A percentile compares a stretch with the other conserved stretches of the same genome.
These are phyloP conservation scores for Bimuria novae-zelandiae DNA, from an alignment of 2,329 filamentous ascomycete species.

Conservation along the genomic window DNA sequence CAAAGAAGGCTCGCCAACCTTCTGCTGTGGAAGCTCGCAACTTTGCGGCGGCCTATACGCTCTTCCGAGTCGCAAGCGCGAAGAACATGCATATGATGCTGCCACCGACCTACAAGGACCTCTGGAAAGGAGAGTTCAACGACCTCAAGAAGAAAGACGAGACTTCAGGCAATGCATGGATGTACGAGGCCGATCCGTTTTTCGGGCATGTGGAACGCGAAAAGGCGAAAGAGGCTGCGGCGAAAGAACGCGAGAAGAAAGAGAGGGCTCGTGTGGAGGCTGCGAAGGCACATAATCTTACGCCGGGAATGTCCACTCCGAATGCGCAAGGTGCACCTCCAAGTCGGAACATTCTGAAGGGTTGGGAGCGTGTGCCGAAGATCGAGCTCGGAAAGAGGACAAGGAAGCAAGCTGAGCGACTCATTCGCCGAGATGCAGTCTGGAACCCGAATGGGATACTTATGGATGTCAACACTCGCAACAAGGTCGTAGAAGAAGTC, in stretches of 20 bases:
- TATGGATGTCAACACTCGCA: conserved; percentile 63
- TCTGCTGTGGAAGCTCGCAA: conserved; percentile 90
- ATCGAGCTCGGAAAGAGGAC: conserved; percentile 90
- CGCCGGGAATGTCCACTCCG: conserved; percentile 38
- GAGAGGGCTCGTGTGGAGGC: conserved; percentile 58
- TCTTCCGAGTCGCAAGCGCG: conserved; percentile 93
- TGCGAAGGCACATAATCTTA: conserved; percentile 65
- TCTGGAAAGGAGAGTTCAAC: conserved; percentile 90
- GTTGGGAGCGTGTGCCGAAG: conserved; percentile 84
- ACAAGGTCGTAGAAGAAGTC: conserved; percentile 72
- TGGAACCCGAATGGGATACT: conserved; percentile 84
- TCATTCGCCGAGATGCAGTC: conserved; percentile 76
- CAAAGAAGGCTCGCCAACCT: conserved; percentile 73
- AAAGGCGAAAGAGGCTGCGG: conserved; percentile 72
- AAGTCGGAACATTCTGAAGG: conserved; percentile 61
- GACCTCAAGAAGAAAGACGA: conserved; percentile 80
- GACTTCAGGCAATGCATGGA: conserved; percentile 77
- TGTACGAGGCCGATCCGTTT: conserved; percentile 97
- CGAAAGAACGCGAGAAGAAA: conserved; percentile 76
- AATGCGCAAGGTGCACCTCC: conserved; percentile 34
- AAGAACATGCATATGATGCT: conserved; percentile 95
- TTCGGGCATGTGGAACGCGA: conserved; percentile 77
- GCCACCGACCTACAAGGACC: conserved; percentile 82
- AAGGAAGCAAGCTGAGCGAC: conserved; percentile 74
- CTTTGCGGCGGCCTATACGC: conserved; percentile 87